Evolutionary conservation across 805 yeast species (phyloP).

Genomic region (Zygosaccharomyces gambellarensis): DNA sequence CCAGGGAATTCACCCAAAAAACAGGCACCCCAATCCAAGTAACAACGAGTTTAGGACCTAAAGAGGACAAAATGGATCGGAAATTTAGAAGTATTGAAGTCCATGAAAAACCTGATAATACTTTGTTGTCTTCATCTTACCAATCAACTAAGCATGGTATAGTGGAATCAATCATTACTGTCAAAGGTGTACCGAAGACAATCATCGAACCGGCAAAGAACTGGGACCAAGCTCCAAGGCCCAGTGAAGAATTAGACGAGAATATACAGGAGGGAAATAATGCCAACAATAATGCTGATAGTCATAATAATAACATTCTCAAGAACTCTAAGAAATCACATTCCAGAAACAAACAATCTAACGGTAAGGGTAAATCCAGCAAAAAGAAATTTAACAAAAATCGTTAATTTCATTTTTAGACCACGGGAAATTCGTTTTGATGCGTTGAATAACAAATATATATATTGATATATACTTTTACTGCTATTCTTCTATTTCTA

Average conservation of each 20-base stretch:
- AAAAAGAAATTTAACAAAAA: not conserved
- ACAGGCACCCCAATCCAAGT: constrained; percentile 17
- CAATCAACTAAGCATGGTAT: constrained; percentile 42
- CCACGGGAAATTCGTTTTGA: not conserved
- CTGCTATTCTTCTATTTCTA: not conserved
- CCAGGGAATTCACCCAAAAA: constrained; percentile 9
- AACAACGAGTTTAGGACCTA: constrained; percentile 7
- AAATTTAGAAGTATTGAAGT: not conserved
- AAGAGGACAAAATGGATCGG: not conserved
- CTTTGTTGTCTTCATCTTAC: constrained; percentile 23
- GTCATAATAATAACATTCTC: not conserved
- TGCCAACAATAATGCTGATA: not conserved
- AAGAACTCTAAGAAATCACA: not conserved
- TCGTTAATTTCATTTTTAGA: not conserved
- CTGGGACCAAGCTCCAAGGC: constrained; percentile 33
- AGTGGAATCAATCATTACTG: constrained; percentile 75
- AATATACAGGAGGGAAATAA: not conserved
- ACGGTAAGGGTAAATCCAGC: not conserved
- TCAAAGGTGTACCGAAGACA: constrained; percentile 79
- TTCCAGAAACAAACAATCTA: constrained; percentile 1
- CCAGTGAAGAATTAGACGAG: not conserved
- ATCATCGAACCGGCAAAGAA: constrained; percentile 65
- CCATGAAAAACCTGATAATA: constrained; percentile 4
- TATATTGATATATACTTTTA: too few relatives aligned
- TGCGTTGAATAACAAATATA: not conserved